Percentiles rank a stretch among this genome's conserved stretches.
phyloP scores from a whole-genome alignment of 2,329 filamentous ascomycete genomes.

The Elsinoe ampelina region DNA sequence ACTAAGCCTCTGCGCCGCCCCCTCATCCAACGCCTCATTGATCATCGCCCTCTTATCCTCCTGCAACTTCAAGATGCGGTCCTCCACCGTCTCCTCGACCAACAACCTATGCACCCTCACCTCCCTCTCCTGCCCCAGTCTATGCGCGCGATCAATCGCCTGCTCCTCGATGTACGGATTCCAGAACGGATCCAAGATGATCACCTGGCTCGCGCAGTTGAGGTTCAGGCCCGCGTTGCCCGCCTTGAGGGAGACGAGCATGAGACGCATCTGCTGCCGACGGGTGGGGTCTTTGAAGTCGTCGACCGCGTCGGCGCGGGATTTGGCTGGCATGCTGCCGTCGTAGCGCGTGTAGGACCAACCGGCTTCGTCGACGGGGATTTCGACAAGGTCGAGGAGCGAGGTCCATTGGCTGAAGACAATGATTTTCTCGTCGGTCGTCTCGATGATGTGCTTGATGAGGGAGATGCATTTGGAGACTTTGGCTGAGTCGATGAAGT shows the following conservation, averaged over 20 bases:
- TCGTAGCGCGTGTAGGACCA: conserved; percentile 63
- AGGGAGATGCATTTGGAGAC: conserved; percentile 60
- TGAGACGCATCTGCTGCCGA: conserved; percentile 46
- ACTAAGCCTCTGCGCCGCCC: conserved; percentile 55
- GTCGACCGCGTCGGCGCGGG: conserved; percentile 57
- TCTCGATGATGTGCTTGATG: conserved; percentile 41
- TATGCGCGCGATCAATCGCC: conserved; percentile 80
- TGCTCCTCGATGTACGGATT: conserved; percentile 91
- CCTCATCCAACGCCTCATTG: conserved; percentile 69
- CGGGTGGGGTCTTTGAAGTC: conserved; percentile 55
- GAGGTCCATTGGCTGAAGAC: conserved; percentile 78
- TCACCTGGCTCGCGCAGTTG: conserved; percentile 71
- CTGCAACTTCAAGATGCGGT: conserved; percentile 72
- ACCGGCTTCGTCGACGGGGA: conserved; percentile 53
- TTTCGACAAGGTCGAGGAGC: conserved; percentile 66
- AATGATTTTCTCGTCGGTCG: conserved; percentile 59
- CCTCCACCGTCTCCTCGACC: conserved; percentile 71
- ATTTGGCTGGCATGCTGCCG: conserved; percentile 59
- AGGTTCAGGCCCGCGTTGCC: conserved; percentile 83
- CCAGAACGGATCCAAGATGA: conserved; percentile 90
- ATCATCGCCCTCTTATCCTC: conserved; percentile 70
- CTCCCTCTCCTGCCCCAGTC: conserved; percentile 66
- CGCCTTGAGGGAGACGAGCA: conserved; percentile 70
- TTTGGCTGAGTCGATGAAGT: conserved; percentile 68
- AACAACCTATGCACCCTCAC: conserved; percentile 76